Evolutionary conservation across 768 basidiomycete genomes (phyloP).

Genomic region (Tricholoma furcatifolium): DNA sequence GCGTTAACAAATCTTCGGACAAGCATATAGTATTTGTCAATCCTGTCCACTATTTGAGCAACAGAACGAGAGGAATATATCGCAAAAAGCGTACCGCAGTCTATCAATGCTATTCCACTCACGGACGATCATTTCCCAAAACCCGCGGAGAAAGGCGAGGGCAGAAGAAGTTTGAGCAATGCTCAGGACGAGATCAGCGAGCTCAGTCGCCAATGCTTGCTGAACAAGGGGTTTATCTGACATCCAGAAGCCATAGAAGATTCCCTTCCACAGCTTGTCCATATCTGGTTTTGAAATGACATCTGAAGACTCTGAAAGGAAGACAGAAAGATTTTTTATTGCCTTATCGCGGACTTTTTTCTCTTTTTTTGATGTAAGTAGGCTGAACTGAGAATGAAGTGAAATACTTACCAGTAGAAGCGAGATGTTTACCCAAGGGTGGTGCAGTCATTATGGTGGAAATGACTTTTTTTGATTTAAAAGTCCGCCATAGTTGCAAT

Average conservation of each 20-base stretch:
- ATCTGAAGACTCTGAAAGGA: slow-evolving; percentile 70
- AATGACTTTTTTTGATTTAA: slow-evolving; percentile 22
- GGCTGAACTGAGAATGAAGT: slow-evolving; percentile 5
- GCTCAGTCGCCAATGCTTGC: slow-evolving; percentile 82
- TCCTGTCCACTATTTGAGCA: slow-evolving; percentile 41
- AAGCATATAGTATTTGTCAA: slow-evolving; percentile 98
- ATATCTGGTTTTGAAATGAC: slow-evolving; percentile 72
- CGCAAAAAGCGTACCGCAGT: slow-evolving; percentile 58
- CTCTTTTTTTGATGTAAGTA: slow-evolving; percentile 48
- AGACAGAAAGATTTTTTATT: slow-evolving; percentile 71
- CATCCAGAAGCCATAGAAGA: slow-evolving; percentile 99
- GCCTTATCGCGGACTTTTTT: slow-evolving; percentile 93
- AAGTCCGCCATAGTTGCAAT: slow-evolving; percentile 19
- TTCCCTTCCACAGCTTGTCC: slow-evolving; percentile 94
- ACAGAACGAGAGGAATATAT: background rate
- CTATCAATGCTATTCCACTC: slow-evolving; percentile 96
- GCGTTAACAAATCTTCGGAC: slow-evolving; percentile 87
- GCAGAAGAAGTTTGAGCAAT: slow-evolving; percentile 60
- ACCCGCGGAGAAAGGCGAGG: slow-evolving; percentile 78
- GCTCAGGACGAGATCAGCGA: slow-evolving; percentile 77
- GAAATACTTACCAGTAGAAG: slow-evolving; percentile 72
- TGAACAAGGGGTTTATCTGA: slow-evolving; percentile 98
- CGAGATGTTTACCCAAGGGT: slow-evolving; percentile 88
- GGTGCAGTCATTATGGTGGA: slow-evolving; percentile 34
- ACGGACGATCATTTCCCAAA: slow-evolving; percentile 87